phyloP scores from a whole-genome alignment of 169 alveolate genomes.

The Amoebophrya sp. region DNA sequence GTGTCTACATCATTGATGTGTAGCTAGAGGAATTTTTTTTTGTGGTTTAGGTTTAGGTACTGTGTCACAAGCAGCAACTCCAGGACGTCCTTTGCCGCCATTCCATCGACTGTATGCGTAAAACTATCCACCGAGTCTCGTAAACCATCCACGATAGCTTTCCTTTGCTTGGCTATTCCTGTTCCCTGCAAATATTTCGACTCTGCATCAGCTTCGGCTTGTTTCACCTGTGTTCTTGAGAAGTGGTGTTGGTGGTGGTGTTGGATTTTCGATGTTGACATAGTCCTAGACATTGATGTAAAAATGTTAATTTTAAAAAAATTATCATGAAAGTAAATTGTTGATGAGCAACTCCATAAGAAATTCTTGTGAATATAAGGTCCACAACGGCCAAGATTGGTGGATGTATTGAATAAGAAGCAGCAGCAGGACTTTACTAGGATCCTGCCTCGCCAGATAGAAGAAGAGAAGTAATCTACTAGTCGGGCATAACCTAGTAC shows the following conservation, averaged over 20 bases:
- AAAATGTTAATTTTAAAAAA: no score
- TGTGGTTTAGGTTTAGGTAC: no score
- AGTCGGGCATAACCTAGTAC: not conserved
- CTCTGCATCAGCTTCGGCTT: constrained; percentile 48
- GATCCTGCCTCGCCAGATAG: no score
- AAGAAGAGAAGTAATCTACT: not conserved
- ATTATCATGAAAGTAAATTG: not conserved
- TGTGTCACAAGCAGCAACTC: constrained; percentile 43
- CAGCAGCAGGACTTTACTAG: no score
- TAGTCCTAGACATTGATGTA: not conserved
- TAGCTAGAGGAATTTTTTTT: no score
- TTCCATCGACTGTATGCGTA: constrained; percentile 31
- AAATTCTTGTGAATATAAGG: no score
- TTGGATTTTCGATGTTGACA: no score
- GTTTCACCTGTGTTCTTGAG: constrained; percentile 32
- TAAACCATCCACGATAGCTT: constrained; percentile 45
- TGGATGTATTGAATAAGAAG: no score
- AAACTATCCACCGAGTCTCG: constrained; percentile 37
- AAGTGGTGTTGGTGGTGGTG: not conserved
- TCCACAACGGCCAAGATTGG: no score
- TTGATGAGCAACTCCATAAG: no score
- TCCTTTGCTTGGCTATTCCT: constrained; percentile 44
- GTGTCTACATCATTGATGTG: no score
- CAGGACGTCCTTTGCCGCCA: constrained; percentile 42
- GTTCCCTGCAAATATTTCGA: constrained; percentile 38